Conservation (phyloP, 495 filamentous ascomycete genomes). For the Penicillium herquei region DNA sequence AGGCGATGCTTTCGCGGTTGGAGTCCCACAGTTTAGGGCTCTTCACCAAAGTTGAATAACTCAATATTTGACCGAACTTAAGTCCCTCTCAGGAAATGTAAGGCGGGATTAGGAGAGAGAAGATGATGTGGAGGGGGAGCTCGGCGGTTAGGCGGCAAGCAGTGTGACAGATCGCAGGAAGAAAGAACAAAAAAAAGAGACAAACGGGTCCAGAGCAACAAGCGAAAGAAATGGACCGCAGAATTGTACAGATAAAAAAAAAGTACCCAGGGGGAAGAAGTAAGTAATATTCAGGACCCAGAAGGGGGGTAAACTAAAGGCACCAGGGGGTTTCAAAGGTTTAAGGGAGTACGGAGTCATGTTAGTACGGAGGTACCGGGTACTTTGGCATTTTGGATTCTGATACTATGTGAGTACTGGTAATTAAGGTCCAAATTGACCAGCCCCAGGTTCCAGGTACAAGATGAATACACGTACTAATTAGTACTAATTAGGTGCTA, state of each 20-base stretch:
- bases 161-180: constrained; percentile 27
- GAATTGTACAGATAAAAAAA: background rate
- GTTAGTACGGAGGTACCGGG: constrained; percentile 3
- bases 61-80: no score
- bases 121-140: constrained; percentile 5
- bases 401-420: background rate
- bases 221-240: constrained; percentile 28
- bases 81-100: background rate
- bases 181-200: constrained; percentile 5
- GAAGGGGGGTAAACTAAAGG: background rate
- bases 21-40: no score
- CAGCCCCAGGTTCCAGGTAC: no score
- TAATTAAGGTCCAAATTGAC: background rate
- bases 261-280: constrained; percentile 1
- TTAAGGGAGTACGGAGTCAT: constrained; percentile 11
- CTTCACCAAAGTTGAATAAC: no score
- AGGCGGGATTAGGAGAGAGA: background rate
- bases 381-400: background rate
- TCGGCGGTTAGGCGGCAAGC: constrained; percentile 32
- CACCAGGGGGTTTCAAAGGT: background rate
- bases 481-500: no score
- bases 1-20: background rate
- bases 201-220: constrained; percentile 25
- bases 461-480: no score
- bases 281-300: constrained; percentile 1